Conservation (phyloP, 202 grass and related monocot genomes). For the Zizania palustris region DNA sequence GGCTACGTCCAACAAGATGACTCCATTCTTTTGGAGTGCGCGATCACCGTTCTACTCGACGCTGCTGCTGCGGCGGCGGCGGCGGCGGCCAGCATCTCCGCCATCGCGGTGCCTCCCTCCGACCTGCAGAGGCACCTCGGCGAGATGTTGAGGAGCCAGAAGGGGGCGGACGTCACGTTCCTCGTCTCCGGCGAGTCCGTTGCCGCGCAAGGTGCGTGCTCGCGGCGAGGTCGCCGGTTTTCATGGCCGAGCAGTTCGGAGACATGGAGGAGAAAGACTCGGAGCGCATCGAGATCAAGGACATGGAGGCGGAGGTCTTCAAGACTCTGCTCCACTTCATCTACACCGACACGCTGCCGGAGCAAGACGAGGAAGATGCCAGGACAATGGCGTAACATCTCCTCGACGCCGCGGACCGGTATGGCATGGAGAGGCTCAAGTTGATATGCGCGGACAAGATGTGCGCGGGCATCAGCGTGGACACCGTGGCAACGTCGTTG, state of each 20-base stretch:
- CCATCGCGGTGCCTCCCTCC: not conserved
- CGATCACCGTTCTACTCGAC: conserved; percentile 12
- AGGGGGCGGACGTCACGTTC: conserved; percentile 41
- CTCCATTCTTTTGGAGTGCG: not conserved
- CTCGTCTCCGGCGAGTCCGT: conserved; percentile 42
- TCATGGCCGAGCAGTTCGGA: conserved; percentile 48
- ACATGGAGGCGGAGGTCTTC: conserved; percentile 37
- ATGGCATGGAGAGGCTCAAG: conserved; percentile 42
- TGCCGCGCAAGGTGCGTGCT: conserved; percentile 46
- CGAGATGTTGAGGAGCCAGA: conserved; percentile 26
- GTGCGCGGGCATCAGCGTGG: not conserved
- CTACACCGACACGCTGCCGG: conserved; percentile 45
- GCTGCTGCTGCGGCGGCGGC: not conserved
- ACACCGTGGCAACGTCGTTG: not conserved
- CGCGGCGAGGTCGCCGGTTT: conserved; percentile 40
- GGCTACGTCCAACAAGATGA: not conserved
- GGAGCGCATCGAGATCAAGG: conserved; percentile 19
- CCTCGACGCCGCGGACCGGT: conserved; percentile 35
- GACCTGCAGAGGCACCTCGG: conserved; percentile 22
- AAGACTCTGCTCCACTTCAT: conserved; percentile 40
- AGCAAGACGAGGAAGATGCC: not conserved
- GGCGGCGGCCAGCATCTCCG: not conserved
- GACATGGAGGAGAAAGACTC: conserved; percentile 25
- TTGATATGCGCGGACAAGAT: conserved; percentile 24
- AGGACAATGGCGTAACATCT: not conserved